Conservation (phyloP, 306 rosid genomes). For the Rosa rugosa region DNA sequence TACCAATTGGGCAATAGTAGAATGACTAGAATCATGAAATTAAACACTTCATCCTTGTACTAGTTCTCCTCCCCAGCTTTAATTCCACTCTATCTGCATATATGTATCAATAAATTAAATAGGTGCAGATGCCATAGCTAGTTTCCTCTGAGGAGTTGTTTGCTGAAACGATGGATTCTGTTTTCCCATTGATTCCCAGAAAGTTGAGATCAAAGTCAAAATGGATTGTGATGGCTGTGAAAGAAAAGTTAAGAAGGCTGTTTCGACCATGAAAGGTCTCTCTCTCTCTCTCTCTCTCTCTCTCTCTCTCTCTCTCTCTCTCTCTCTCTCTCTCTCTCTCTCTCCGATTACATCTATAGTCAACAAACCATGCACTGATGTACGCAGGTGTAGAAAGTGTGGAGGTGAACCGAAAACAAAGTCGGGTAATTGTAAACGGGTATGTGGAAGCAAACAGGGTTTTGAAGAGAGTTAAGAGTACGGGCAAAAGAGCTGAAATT, state of each 20-base stretch:
- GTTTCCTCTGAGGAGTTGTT: not conserved
- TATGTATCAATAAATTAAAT: too few species aligned
- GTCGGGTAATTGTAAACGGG: slow-evolving; percentile 70
- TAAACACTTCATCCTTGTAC: too few species aligned
- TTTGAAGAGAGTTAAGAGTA: slow-evolving; percentile 60
- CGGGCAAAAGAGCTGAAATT: slow-evolving; percentile 78
- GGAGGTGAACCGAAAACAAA: slow-evolving; percentile 81
- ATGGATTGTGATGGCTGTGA: slow-evolving; percentile 98
- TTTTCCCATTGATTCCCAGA: slow-evolving; percentile 37
- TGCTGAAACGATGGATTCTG: not conserved
- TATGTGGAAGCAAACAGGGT: slow-evolving; percentile 80
- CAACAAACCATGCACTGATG: too few species aligned
- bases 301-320: too few species aligned
- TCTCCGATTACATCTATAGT: too few species aligned
- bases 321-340: too few species aligned
- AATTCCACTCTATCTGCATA: not conserved
- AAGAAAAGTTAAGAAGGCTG: slow-evolving; percentile 72
- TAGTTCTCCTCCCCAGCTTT: too few species aligned
- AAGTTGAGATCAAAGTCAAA: slow-evolving; percentile 81
- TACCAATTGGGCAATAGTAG: not conserved
- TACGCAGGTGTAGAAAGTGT: slow-evolving; percentile 66
- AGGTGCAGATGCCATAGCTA: not conserved
- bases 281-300: too few species aligned
- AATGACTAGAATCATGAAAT: too few species aligned
- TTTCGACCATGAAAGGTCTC: slow-evolving; percentile 19